Evolutionary conservation across 1,284 basidiomycete species (phyloP).

Genomic region (Takashimella tepidaria): DNA sequence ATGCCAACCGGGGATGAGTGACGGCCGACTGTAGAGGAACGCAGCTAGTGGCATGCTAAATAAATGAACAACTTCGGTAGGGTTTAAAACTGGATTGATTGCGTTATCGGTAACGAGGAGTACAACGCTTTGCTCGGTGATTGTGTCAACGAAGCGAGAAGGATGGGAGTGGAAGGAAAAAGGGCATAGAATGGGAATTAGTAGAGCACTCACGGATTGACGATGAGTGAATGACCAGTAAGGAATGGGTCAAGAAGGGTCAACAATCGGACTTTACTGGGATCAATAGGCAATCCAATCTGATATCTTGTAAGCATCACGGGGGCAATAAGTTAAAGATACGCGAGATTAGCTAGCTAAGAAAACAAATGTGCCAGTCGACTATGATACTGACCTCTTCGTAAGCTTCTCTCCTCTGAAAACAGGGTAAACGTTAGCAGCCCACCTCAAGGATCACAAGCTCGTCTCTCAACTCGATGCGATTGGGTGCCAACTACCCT

Average conservation of each 20-base stretch:
- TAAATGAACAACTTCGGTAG: constrained; percentile 66
- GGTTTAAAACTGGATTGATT: constrained; percentile 67
- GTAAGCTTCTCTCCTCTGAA: constrained; percentile 68
- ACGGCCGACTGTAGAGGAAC: constrained; percentile 62
- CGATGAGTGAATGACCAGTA: constrained; percentile 63
- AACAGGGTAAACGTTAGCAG: too few species aligned
- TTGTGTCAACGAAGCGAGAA: constrained; percentile 1
- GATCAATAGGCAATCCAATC: constrained; percentile 73
- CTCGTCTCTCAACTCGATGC: too few species aligned
- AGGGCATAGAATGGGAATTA: background rate
- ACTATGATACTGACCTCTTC: constrained; percentile 66
- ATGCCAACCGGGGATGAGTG: constrained; percentile 53
- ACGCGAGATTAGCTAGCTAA: background rate
- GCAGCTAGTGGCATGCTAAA: constrained; percentile 75
- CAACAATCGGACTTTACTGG: constrained; percentile 61
- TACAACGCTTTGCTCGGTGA: constrained; percentile 58
- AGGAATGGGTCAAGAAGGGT: constrained; percentile 72
- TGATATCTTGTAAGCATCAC: too few species aligned
- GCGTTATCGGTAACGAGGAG: constrained; percentile 64
- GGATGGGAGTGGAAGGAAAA: background rate
- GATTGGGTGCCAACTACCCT: background rate
- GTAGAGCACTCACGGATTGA: constrained; percentile 77
- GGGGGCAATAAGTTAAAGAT: background rate
- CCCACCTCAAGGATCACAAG: too few species aligned
- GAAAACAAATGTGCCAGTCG: too few species aligned